Evolutionary conservation across 1,284 basidiomycete species (phyloP), one percentile per base, ranked within the genome.

Genomic region (Mycosarcoma maydis): DNA sequence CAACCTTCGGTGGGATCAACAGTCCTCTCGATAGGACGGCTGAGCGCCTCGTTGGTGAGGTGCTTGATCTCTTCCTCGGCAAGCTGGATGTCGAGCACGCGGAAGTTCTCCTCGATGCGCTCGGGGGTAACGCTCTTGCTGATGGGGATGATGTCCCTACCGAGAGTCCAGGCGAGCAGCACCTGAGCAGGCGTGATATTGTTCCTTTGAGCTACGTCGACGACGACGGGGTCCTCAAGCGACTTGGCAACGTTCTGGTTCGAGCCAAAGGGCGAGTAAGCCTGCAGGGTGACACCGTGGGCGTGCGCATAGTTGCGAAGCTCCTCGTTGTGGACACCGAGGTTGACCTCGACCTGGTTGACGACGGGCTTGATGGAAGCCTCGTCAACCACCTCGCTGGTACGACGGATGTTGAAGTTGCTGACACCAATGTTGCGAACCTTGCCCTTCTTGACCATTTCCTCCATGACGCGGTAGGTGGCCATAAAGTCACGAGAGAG

Each of bases 281-380:
- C 73, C 70, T 78, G 70, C 24, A 77, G 62, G 24, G 54, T 68
- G 56, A 73, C 62, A 27, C 71, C 62, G 46, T 50, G 43, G 24
- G 46, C 26, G 51, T 85, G 55, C 59, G 88, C 90, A 82, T 88
- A 84, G 59, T 92, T 83, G 34, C 93, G 85, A 23, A 94, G 85
- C 76, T 92, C 90, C 10, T 3, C 88, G 88, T 83, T 94, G 91
- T 37, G 92, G 88, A 73, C 68, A 32, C 73, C 73, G 22, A 61
- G 64, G 58, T 76, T 77, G 61, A 78, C 75, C 46, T 78, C 76
- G 45, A 78, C 75, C 60, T 78, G 76, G 68, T 78, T 78, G 55
- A 75, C 66, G 41, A 71, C 60, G 23, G 76, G 76, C 44, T 73
- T 71, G 66, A 75, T 53, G 34, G 37, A 36, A n/a, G 66, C 33